Percentiles rank a stretch among this genome's conserved stretches.
Evolutionary conservation across 2,329 filamentous ascomycete species (phyloP).

Genomic region (Akanthomyces muscarius): DNA sequence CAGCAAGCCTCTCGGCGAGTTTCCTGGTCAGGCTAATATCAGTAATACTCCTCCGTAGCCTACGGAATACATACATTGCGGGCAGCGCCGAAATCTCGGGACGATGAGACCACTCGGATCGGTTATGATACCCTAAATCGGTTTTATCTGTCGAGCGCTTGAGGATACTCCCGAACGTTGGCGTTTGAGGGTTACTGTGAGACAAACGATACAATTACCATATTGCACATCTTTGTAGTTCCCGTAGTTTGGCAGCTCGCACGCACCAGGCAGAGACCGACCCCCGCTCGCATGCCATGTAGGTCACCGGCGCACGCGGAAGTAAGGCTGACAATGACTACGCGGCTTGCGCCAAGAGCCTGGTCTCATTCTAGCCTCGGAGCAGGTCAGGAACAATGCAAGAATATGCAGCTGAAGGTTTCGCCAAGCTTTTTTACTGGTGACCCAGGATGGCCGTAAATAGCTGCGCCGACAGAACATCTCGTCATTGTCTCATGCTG

Average conservation of each 20-base stretch:
- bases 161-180: not conserved
- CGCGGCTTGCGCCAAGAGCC: not conserved
- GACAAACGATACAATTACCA: too few species aligned
- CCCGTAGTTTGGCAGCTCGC: not conserved
- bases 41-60: not conserved
- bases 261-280: not conserved
- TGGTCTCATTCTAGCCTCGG: not conserved
- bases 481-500: not conserved
- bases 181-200: not conserved
- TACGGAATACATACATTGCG: not conserved
- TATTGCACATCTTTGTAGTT: not conserved
- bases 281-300: conserved; percentile 2
- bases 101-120: not conserved
- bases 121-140: not conserved
- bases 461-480: too few species aligned
- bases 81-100: not conserved
- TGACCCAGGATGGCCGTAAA: not conserved
- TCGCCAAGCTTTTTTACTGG: not conserved
- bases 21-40: not conserved
- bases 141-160: not conserved
- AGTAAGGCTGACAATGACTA: not conserved
- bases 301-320: conserved; percentile 1
- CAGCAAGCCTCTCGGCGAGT: not conserved
- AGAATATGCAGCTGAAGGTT: not conserved
- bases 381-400: not conserved